phyloP scores from a whole-genome alignment of 1,139 yeast genomes.

The Kurtzmaniella natalensis region DNA sequence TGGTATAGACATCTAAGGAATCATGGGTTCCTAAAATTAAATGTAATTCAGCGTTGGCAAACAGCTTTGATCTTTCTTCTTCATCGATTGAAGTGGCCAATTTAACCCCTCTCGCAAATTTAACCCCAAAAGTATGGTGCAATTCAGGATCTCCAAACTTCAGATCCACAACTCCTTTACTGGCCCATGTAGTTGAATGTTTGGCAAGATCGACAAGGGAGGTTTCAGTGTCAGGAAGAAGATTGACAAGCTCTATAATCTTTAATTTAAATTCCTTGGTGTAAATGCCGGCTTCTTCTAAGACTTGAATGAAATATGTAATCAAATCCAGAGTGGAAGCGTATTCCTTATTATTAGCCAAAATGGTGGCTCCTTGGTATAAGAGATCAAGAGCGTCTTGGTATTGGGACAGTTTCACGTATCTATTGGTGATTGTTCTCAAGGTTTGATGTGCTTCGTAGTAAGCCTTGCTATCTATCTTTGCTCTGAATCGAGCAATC shows the following conservation, averaged over 20 bases:
- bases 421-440: constrained; percentile 81
- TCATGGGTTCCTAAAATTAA: constrained; percentile 65
- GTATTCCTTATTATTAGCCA: constrained; percentile 64
- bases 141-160: constrained; percentile 73
- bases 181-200: constrained; percentile 64
- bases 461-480: constrained; percentile 70
- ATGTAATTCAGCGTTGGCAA: constrained; percentile 49
- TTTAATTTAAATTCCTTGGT: constrained; percentile 31
- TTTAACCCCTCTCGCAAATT: constrained; percentile 37
- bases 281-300: constrained; percentile 44
- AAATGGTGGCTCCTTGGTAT: constrained; percentile 62
- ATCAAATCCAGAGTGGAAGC: constrained; percentile 81
- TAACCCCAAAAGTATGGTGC: constrained; percentile 70
- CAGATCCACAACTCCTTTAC: constrained; percentile 35
- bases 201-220: constrained; percentile 62
- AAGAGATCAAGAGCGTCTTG: constrained; percentile 70
- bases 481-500: constrained; percentile 59
- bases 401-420: constrained; percentile 64
- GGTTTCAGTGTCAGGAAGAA: constrained; percentile 62
- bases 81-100: constrained; percentile 11
- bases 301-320: constrained; percentile 67
- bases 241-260: constrained; percentile 29
- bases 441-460: constrained; percentile 96
- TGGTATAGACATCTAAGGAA: constrained; percentile 50
- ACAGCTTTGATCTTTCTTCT: constrained; percentile 31